Evolutionary conservation across 2,329 filamentous ascomycete species (phyloP).

Genomic region (Knoxdaviesia proteae): DNA sequence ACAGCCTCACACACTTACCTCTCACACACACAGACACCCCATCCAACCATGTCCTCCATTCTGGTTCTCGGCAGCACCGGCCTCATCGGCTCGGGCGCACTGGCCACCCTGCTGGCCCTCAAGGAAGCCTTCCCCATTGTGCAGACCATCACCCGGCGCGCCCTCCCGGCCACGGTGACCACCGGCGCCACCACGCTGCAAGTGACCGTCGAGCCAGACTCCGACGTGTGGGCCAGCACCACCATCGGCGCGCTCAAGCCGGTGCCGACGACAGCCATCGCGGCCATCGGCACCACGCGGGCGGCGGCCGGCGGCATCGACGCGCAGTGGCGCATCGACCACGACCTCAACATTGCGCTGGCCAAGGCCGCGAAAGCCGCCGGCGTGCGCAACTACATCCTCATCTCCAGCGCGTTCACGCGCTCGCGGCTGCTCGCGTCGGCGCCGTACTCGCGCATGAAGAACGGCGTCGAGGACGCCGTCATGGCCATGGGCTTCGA

Average conservation of each 20-base stretch:
- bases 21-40: not conserved
- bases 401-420: constrained; percentile 42
- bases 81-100: constrained; percentile 53
- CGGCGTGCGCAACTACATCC: constrained; percentile 55
- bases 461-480: constrained; percentile 66
- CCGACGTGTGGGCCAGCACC: constrained; percentile 39
- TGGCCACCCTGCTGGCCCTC: constrained; percentile 38
- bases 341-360: constrained; percentile 65
- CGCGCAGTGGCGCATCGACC: constrained; percentile 71
- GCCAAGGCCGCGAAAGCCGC: constrained; percentile 53
- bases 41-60: constrained; percentile 21
- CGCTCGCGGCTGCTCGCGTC: constrained; percentile 17
- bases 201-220: constrained; percentile 46
- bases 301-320: constrained; percentile 53
- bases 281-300: constrained; percentile 61
- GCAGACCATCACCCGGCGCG: constrained; percentile 45
- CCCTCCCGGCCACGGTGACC: constrained; percentile 22
- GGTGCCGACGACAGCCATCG: constrained; percentile 46
- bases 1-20: not conserved
- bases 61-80: constrained; percentile 45
- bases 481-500: constrained; percentile 56
- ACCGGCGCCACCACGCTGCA: constrained; percentile 33
- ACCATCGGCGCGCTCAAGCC: constrained; percentile 34
- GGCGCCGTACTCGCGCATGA: constrained; percentile 48
- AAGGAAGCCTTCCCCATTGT: constrained; percentile 27